Conservation (phyloP, 306 rosid genomes). For the Rosa lucieae region DNA sequence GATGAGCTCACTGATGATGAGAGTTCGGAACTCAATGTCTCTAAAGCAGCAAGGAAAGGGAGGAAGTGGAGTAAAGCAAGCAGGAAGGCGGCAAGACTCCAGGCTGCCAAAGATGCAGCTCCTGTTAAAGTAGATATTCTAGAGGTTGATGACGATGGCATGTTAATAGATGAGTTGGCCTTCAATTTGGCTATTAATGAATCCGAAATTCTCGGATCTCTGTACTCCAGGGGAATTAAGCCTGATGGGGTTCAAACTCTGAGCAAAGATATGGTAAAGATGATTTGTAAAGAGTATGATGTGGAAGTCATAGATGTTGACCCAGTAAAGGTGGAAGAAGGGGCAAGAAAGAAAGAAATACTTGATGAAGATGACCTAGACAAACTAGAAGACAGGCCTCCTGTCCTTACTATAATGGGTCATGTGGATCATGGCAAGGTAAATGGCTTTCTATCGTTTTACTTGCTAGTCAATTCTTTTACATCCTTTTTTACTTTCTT, state of each 20-base stretch:
- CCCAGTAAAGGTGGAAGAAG: constrained; percentile 71
- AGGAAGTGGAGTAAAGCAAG: constrained; percentile 98
- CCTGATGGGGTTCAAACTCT: constrained; percentile 96
- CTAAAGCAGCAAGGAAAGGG: constrained; percentile 82
- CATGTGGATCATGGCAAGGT: constrained; percentile 99
- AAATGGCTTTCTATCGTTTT: constrained; percentile 19
- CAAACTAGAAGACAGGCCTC: constrained; percentile 90
- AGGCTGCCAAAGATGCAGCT: constrained; percentile 96
- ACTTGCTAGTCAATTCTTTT: constrained; percentile 6
- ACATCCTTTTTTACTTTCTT: constrained; percentile 16
- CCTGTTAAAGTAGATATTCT: constrained; percentile 96
- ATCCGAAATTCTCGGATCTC: constrained; percentile 84
- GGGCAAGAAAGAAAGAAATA: constrained; percentile 68
- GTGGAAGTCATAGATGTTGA: constrained; percentile 87
- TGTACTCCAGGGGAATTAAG: constrained; percentile 84
- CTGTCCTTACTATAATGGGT: constrained; percentile 97
- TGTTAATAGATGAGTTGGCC: constrained; percentile 86
- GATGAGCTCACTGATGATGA: constrained; percentile 62
- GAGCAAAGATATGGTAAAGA: constrained; percentile 91
- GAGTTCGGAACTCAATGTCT: constrained; percentile 62
- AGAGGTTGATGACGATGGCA: constrained; percentile 78
- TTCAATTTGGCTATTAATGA: constrained; percentile 70
- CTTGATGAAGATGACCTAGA: constrained; percentile 74
- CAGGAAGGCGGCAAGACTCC: constrained; percentile 92
- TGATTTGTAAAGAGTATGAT: constrained; percentile 78